Evolutionary conservation across 1,139 yeast genomes (phyloP).

Genomic region (Kazachstania sp.): DNA sequence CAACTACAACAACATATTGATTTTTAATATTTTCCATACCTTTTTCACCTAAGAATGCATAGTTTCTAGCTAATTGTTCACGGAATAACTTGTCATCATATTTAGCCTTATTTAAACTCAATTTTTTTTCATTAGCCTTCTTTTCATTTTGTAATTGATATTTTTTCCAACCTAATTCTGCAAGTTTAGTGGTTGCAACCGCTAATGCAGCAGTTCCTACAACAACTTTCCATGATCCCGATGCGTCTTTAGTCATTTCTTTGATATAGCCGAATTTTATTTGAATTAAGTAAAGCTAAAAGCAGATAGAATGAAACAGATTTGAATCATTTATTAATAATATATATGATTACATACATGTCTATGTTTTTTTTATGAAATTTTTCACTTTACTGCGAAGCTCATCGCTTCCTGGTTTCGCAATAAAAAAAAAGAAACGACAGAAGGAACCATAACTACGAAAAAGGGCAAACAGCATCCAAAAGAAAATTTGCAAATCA

Average conservation of each 20-base stretch:
- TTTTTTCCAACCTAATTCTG: slow-evolving; percentile 19
- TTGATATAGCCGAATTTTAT: neutral
- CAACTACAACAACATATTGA: slow-evolving; percentile 82
- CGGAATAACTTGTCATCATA: slow-evolving; percentile 70
- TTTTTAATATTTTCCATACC: slow-evolving; percentile 70
- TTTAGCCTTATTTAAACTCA: slow-evolving; percentile 8
- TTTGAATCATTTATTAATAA: neutral
- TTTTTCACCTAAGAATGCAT: slow-evolving; percentile 79
- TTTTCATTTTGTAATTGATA: slow-evolving; percentile 9
- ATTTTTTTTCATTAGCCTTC: slow-evolving; percentile 1
- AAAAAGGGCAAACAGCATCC: neutral
- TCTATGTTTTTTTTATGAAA: neutral
- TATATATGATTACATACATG: neutral
- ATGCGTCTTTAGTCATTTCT: slow-evolving; percentile 9
- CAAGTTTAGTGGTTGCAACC: slow-evolving; percentile 21
- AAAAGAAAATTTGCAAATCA: neutral
- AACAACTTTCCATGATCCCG: slow-evolving; percentile 23
- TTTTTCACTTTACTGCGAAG: neutral
- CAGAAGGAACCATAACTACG: neutral
- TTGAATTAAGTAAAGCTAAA: neutral
- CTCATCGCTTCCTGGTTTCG: neutral
- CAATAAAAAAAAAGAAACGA: neutral
- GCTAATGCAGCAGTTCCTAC: slow-evolving; percentile 25
- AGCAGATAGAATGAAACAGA: neutral
- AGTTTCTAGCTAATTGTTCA: slow-evolving; percentile 89